Percentiles rank a stretch among this genome's conserved stretches.
Evolutionary conservation across 768 basidiomycete species (phyloP).

Genomic region (Gloeophyllum trabeum): DNA sequence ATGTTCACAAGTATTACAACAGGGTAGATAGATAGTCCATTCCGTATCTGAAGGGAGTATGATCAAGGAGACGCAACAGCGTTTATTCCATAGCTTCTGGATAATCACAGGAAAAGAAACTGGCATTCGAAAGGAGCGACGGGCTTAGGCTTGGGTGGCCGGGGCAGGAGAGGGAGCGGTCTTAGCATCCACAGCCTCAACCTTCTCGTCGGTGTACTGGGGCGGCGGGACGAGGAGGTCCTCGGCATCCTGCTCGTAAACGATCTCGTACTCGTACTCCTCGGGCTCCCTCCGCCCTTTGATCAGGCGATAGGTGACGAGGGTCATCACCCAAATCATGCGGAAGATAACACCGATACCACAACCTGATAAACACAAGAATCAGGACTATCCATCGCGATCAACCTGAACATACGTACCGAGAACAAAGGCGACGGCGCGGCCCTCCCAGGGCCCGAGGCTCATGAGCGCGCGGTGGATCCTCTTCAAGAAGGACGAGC

Average conservation of each 20-base stretch:
- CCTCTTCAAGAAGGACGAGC: constrained; percentile 40
- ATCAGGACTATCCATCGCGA: neutral
- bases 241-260: constrained; percentile 37
- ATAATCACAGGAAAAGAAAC: too few species aligned
- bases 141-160: too few species aligned
- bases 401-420: constrained; percentile 30
- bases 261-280: constrained; percentile 21
- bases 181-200: constrained; percentile 5
- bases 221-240: constrained; percentile 41
- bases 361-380: constrained; percentile 38
- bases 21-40: too few species aligned
- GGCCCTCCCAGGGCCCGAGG: constrained; percentile 76
- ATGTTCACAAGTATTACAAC: too few species aligned
- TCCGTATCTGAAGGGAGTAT: too few species aligned
- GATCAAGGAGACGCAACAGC: too few species aligned
- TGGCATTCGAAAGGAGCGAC: too few species aligned
- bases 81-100: too few species aligned
- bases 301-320: constrained; percentile 50
- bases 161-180: constrained; percentile 1
- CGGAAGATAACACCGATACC: constrained; percentile 74
- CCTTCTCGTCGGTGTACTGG: constrained; percentile 48
- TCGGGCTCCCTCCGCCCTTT: constrained; percentile 30
- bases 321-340: constrained; percentile 65
- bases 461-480: constrained; percentile 54
- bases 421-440: constrained; percentile 74